A percentile compares a stretch with the other conserved stretches of the same genome.
phyloP scores from a whole-genome alignment of 345 rosid genomes.

The Heritiera littoralis region DNA sequence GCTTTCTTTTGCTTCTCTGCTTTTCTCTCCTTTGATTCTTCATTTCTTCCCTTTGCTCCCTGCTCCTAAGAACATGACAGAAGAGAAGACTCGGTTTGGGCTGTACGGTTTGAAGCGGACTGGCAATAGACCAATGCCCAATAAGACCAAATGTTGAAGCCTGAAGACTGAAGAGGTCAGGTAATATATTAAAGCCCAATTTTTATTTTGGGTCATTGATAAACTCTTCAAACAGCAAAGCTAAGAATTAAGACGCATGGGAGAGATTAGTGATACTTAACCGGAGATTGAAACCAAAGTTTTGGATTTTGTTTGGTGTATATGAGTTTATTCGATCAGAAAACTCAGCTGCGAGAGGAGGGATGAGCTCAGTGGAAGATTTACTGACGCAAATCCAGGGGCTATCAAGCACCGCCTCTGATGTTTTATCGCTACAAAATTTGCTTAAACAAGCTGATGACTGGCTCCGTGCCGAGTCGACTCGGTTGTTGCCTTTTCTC shows the following conservation, averaged over 20 bases:
- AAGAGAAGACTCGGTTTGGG: too few species aligned
- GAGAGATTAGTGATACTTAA: too few species aligned
- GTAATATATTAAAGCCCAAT: too few species aligned
- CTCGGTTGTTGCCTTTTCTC: conserved; percentile 47
- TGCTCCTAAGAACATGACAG: not conserved
- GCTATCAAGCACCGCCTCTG: conserved; percentile 48
- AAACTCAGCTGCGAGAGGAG: not conserved
- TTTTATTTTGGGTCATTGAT: too few species aligned
- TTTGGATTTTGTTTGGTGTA: not conserved
- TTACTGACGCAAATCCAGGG: conserved; percentile 67
- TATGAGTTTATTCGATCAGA: conserved; percentile 21
- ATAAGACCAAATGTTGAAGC: not conserved
- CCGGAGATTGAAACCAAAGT: too few species aligned
- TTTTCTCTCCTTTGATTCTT: not conserved
- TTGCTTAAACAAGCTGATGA: conserved; percentile 54
- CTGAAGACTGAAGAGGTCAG: too few species aligned
- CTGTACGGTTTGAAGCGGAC: not conserved
- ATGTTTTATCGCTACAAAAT: conserved; percentile 50
- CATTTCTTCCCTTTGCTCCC: too few species aligned
- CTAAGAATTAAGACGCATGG: too few species aligned
- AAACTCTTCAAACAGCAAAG: too few species aligned
- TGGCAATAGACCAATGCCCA: not conserved
- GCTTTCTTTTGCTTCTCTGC: not conserved
- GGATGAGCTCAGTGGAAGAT: conserved; percentile 48
- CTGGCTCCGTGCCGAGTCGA: conserved; percentile 48